Conservation (phyloP, 805 yeast species). For the Kuraishia hungarica region DNA sequence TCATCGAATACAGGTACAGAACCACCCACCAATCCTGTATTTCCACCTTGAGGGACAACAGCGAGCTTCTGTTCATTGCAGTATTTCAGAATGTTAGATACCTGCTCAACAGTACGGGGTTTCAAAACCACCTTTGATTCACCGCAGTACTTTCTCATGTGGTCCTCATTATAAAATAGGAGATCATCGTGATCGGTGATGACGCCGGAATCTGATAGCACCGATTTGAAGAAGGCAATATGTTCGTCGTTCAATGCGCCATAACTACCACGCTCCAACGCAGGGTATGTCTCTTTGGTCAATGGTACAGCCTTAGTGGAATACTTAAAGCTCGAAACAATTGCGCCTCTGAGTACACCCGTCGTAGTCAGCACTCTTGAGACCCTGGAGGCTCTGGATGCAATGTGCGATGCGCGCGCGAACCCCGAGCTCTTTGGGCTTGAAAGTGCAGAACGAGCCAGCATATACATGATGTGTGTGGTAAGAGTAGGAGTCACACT, state of each 20-base stretch:
- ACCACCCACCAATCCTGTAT: constrained; percentile 94
- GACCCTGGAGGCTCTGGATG: not conserved
- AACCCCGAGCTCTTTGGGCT: not conserved
- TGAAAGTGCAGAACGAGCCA: not conserved
- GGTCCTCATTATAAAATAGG: constrained; percentile 73
- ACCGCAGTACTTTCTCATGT: constrained; percentile 94
- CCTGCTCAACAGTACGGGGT: constrained; percentile 75
- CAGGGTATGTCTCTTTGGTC: constrained; percentile 65
- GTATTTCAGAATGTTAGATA: constrained; percentile 66
- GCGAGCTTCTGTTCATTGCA: constrained; percentile 75
- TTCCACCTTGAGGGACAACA: constrained; percentile 95
- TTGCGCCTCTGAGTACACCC: not conserved
- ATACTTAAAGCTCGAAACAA: not conserved
- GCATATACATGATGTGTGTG: not conserved
- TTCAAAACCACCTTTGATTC: constrained; percentile 72
- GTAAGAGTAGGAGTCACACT: too few species aligned
- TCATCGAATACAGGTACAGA: constrained; percentile 91
- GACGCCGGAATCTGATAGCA: constrained; percentile 44
- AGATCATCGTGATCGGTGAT: constrained; percentile 57
- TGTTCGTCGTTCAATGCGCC: constrained; percentile 49
- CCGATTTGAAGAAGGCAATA: constrained; percentile 46
- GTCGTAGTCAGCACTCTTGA: not conserved
- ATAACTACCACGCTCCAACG: constrained; percentile 44
- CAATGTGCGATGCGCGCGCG: not conserved
- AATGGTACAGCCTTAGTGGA: constrained; percentile 25